Conservation (phyloP, 306 rosid species). For the Quercus cerris region DNA sequence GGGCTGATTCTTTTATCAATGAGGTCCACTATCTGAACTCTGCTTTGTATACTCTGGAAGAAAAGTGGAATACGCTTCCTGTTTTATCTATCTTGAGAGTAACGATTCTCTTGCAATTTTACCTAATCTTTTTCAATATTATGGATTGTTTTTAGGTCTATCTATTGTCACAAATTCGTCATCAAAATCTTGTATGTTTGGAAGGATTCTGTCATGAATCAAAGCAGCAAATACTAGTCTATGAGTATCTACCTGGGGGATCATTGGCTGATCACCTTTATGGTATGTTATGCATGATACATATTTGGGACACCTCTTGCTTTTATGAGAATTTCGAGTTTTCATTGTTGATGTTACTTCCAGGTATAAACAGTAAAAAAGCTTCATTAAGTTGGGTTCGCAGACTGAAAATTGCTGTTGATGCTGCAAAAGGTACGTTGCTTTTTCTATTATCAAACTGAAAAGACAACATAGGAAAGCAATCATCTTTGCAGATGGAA, state of each 20-base stretch:
- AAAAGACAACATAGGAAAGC: not conserved
- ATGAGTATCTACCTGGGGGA: slow-evolving; percentile 94
- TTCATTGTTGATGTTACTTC: not conserved
- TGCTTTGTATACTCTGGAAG: not conserved
- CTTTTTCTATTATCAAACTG: not conserved
- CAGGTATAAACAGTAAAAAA: slow-evolving; percentile 60
- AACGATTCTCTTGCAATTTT: not conserved
- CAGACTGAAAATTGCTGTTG: slow-evolving; percentile 90
- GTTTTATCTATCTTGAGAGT: not conserved
- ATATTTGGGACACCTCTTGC: not conserved
- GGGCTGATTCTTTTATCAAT: slow-evolving; percentile 85
- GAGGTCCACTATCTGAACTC: slow-evolving; percentile 54
- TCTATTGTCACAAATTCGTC: slow-evolving; percentile 73
- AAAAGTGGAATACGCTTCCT: not conserved
- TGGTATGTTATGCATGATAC: slow-evolving; percentile 42
- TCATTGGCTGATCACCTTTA: slow-evolving; percentile 81
- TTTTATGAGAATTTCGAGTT: not conserved
- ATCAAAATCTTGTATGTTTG: slow-evolving; percentile 83
- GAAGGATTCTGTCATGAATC: slow-evolving; percentile 92
- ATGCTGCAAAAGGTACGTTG: slow-evolving; percentile 85
- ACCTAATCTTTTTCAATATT: not conserved
- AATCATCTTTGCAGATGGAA: not conserved
- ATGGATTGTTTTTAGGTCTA: slow-evolving; percentile 47
- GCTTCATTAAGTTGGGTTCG: slow-evolving; percentile 83
- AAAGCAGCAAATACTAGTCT: slow-evolving; percentile 89